Base-by-base conservation (phyloP, 2,329 filamentous ascomycete genomes). In the Alternaria conjuncta region DNA sequence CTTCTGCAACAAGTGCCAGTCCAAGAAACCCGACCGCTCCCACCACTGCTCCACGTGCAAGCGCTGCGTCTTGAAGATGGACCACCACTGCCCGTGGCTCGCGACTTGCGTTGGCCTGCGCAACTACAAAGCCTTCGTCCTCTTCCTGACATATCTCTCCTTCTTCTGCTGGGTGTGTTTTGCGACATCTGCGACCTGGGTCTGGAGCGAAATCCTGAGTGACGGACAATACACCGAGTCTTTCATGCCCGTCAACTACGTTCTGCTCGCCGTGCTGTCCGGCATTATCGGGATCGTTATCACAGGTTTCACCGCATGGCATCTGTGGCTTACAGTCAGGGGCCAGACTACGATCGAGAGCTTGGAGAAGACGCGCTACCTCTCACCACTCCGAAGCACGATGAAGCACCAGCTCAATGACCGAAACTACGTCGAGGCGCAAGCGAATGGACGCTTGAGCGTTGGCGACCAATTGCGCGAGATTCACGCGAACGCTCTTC, bases 31-130 rank as follows among this genome's bases (percentile, higher is more conserved):
- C 45, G 96, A 99, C 82, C 92, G 96, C 65, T 90, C 95, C 30
- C 96, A 99, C 80, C 96, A 99, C 84, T 99, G 96, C 86, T 97
- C 93, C 11, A 96, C 94, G 5, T 99, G 96, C 82, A 89, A 91
- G 71, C 91, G 92, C 75, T 99, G 96, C 79, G 94, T 99, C 25
- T 86, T 99, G 79, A 99, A 99, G 85, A 99, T 99, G 96, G 96
- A 99, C 78, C 96, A 99, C 80, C 96, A 99, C 83, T 99, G 96
- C 79, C 96, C 96, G 15, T 99, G 96, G 96, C 86, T 99, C 54
- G 95, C 96, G 26, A 97, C 93, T 5, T 99, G 96, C 80, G 92
- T 99, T 63, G 96, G 96, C 20, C 84, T 99, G 68, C 89, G 89
- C 76, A 99, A 99, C 82, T 96, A 97, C 85, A 99, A 99, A 82